Conservation (phyloP, 305 asterid genomes). For the Fraxinus angustifolia region DNA sequence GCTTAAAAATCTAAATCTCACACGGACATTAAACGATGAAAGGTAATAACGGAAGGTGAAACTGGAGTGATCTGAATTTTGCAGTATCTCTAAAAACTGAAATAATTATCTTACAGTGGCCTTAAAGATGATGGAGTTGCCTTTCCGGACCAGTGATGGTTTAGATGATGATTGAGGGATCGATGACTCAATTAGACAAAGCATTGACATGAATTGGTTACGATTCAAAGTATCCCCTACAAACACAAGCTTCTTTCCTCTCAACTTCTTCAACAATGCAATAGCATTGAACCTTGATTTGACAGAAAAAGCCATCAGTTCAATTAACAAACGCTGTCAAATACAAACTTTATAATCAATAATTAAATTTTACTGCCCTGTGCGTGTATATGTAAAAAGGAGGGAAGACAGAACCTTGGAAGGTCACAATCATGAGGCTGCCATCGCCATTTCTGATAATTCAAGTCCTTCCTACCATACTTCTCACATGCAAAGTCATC, state of each 20-base stretch:
- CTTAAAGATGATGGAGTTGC: slow-evolving; percentile 21
- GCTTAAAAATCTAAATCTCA: too few relatives aligned
- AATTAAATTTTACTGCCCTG: slow-evolving; percentile 8
- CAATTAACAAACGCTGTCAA: slow-evolving; percentile 6
- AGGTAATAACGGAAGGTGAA: background rate
- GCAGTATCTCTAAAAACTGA: background rate
- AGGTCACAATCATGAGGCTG: slow-evolving; percentile 46
- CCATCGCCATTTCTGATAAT: slow-evolving; percentile 67
- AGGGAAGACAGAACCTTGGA: slow-evolving; percentile 25
- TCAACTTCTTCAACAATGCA: slow-evolving; percentile 34
- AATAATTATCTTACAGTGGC: slow-evolving; percentile 25
- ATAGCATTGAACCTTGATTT: slow-evolving; percentile 37
- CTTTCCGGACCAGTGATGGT: slow-evolving; percentile 1
- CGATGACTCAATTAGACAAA: slow-evolving; percentile 40
- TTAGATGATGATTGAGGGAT: slow-evolving; percentile 18
- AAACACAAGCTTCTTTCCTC: slow-evolving; percentile 40
- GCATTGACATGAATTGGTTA: slow-evolving; percentile 46
- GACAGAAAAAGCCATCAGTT: background rate
- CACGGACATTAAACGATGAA: too few relatives aligned
- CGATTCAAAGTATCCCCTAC: slow-evolving; percentile 52
- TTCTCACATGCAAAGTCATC: slow-evolving; percentile 46
- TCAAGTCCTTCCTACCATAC: slow-evolving; percentile 50
- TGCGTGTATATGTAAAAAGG: background rate
- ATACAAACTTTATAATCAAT: background rate
- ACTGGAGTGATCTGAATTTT: background rate